A percentile compares a stretch with the other conserved stretches of the same genome.
Conservation (phyloP, 371 early-diverging fungal genomes). For the Quaeritorhiza haematococci region DNA sequence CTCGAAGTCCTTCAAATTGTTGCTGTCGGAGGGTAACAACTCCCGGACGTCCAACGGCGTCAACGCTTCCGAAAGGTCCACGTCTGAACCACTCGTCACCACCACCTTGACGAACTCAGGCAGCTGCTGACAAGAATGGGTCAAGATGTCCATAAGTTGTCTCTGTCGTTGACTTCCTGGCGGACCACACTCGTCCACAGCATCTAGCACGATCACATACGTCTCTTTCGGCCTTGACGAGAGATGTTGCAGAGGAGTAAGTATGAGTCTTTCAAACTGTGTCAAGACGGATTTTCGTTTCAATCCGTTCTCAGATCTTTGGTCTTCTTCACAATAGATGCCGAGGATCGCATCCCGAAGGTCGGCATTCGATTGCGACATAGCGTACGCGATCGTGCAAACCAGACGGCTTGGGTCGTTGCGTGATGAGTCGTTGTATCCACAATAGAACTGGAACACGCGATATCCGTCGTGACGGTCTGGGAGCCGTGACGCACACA, state of each 20-base stretch:
- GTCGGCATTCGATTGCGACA: slow-evolving; percentile 5
- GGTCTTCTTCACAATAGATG: no score
- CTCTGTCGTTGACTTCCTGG: background rate
- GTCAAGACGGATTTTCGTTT: background rate
- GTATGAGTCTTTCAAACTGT: slow-evolving; percentile 6
- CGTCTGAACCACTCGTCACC: slow-evolving; percentile 1
- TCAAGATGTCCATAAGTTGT: slow-evolving; percentile 8
- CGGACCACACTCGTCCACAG: slow-evolving; percentile 8
- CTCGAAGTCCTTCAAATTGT: slow-evolving; percentile 7
- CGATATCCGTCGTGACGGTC: background rate
- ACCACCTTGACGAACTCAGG: slow-evolving; percentile 12
- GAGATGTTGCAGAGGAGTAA: slow-evolving; percentile 6
- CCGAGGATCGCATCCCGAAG: slow-evolving; percentile 1
- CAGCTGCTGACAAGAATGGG: slow-evolving; percentile 1
- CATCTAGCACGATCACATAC: slow-evolving; percentile 18
- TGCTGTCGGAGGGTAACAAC: slow-evolving; percentile 4
- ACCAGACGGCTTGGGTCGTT: background rate
- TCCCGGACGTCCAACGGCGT: slow-evolving; percentile 1
- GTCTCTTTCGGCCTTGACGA: background rate
- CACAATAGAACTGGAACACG: background rate
- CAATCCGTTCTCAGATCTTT: no score
- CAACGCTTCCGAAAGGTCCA: background rate
- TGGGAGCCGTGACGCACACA: background rate
- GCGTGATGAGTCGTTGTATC: background rate
- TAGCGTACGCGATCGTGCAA: slow-evolving; percentile 11